Conservation (phyloP, 2,329 filamentous ascomycete genomes). For the Colletotrichum salicis region DNA sequence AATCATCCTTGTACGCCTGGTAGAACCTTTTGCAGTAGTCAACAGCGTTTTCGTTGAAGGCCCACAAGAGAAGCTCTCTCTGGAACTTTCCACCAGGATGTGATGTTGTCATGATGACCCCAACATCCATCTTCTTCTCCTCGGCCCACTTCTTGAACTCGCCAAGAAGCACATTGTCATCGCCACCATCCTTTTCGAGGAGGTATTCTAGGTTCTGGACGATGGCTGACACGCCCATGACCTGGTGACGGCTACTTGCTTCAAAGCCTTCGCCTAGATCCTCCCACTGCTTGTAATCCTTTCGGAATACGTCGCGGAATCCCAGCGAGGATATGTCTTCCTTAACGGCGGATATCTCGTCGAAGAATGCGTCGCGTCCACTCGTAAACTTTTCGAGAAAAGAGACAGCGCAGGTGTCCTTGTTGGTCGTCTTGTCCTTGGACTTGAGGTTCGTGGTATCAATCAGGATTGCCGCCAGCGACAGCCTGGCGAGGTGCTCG, state of each 20-base stretch:
- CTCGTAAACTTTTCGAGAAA: conserved; percentile 64
- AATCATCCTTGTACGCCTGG: conserved; percentile 51
- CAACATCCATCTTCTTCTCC: conserved; percentile 71
- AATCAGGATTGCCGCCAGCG: conserved; percentile 76
- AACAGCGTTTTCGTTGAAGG: conserved; percentile 59
- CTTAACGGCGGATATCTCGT: conserved; percentile 71
- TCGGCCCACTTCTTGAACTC: conserved; percentile 63
- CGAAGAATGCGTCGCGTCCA: conserved; percentile 66
- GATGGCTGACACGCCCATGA: conserved; percentile 72
- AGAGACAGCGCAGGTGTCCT: conserved; percentile 67
- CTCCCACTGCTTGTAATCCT: conserved; percentile 87
- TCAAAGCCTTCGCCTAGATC: conserved; percentile 53
- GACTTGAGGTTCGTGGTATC: conserved; percentile 75
- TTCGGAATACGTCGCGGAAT: conserved; percentile 76
- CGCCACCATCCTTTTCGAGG: conserved; percentile 59
- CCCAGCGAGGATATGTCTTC: conserved; percentile 70
- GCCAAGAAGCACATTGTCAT: conserved; percentile 55
- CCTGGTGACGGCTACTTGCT: conserved; percentile 30
- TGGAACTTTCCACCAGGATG: conserved; percentile 65
- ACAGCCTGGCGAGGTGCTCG: conserved; percentile 72
- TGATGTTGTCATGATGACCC: conserved; percentile 76
- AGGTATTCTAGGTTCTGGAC: conserved; percentile 73
- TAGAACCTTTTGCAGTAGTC: conserved; percentile 66
- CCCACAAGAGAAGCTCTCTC: conserved; percentile 77
- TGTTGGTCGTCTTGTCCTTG: conserved; percentile 71